These are phyloP conservation scores for Fraxinus nigra DNA, from an alignment of 305 asterid species.

Conservation along the genomic window DNA sequence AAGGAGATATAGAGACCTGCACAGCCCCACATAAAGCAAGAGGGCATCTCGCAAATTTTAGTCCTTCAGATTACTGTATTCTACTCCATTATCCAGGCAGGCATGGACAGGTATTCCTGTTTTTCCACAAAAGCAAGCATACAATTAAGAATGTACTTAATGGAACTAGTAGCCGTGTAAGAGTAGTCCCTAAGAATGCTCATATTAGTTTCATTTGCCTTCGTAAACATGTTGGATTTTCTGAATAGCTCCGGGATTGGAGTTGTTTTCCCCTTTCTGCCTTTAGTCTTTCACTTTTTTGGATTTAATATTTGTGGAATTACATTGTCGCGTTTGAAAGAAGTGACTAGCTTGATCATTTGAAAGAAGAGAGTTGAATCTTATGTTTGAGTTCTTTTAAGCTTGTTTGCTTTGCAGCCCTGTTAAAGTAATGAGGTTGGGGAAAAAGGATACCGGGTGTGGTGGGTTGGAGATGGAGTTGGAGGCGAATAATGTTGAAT, in stretches of 20 bases:
- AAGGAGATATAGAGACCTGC: constrained; percentile 20
- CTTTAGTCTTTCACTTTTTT: neutral
- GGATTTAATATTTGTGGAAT: neutral
- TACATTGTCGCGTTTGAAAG: neutral
- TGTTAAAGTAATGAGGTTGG: neutral
- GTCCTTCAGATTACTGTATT: constrained; percentile 13
- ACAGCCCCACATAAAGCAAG: constrained; percentile 13
- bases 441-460: neutral
- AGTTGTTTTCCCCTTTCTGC: neutral
- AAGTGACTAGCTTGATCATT: neutral
- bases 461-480: neutral
- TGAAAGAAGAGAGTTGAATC: neutral
- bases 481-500: neutral
- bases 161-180: constrained; percentile 6
- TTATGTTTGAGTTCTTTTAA: neutral
- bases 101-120: neutral
- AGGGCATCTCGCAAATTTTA: neutral
- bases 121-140: neutral
- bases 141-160: constrained; percentile 21
- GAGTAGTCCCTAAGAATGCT: neutral
- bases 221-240: neutral
- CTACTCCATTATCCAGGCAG: constrained; percentile 13
- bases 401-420: neutral
- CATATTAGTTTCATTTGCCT: neutral
- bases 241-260: neutral